Evolutionary conservation across 495 filamentous ascomycete species (phyloP).

Genomic region (Chaetomium tenue): DNA sequence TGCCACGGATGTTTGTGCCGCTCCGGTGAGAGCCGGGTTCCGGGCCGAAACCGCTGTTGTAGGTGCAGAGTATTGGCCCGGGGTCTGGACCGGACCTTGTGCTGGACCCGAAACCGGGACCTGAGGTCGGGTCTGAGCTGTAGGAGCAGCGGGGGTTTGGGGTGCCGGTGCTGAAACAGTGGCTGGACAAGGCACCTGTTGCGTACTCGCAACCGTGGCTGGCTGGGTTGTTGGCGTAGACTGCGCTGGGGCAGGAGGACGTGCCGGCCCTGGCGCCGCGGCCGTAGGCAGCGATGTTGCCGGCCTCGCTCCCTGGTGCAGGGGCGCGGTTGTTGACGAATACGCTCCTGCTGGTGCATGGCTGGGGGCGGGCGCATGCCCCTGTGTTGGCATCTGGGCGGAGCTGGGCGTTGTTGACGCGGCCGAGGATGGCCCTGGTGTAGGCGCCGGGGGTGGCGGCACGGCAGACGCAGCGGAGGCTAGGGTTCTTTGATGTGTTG

Average conservation of each 20-base stretch:
- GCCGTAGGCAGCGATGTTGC: not conserved
- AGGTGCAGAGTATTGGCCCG: not conserved
- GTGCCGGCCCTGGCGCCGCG: not conserved
- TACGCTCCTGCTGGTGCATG: not conserved
- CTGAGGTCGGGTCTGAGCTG: not conserved
- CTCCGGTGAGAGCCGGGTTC: not conserved
- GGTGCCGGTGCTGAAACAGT: not conserved
- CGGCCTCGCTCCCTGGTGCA: not conserved
- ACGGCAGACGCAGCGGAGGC: conserved; percentile 17
- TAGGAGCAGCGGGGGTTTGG: not conserved
- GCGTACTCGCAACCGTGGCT: not conserved
- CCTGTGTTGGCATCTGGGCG: not conserved
- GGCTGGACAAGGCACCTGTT: conserved; percentile 10
- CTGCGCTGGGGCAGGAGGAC: conserved; percentile 2
- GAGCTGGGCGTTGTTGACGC: not conserved
- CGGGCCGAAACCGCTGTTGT: not conserved
- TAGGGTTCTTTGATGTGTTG: conserved; percentile 26
- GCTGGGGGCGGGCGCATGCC: conserved; percentile 9
- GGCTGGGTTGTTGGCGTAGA: not conserved
- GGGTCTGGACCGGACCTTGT: not conserved
- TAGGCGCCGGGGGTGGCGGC: not conserved
- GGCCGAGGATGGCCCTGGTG: conserved; percentile 12
- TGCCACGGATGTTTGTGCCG: not conserved
- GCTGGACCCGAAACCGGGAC: not conserved
- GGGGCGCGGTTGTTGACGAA: not conserved